phyloP scores from a whole-genome alignment of 169 alveolate genomes.

The Amoebophrya sp. region DNA sequence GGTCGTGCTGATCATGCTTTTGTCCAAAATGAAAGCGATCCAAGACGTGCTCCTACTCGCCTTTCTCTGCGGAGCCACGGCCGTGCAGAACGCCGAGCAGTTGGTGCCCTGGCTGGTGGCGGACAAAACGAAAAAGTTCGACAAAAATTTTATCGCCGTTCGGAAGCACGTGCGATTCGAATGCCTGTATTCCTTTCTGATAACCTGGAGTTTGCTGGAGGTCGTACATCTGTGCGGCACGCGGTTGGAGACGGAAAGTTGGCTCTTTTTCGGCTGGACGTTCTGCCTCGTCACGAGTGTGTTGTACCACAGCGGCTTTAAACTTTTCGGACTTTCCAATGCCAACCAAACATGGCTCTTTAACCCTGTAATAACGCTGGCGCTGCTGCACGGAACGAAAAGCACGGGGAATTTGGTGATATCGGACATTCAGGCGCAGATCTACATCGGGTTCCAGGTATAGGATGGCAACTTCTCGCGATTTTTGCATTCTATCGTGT shows the following conservation, averaged over 20 bases:
- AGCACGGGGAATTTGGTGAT: not conserved
- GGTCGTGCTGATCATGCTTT: not conserved
- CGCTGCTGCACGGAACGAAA: not conserved
- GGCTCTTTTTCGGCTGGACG: not conserved
- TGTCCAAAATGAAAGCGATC: not conserved
- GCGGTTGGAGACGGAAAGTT: not conserved
- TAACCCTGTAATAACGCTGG: not conserved
- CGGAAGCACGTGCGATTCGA: not conserved
- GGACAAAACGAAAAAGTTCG: not conserved
- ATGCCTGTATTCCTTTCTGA: not conserved
- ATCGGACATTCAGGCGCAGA: not conserved
- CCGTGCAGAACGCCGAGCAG: not conserved
- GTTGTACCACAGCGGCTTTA: not conserved
- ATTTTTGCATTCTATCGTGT: not conserved
- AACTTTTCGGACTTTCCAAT: too few species aligned
- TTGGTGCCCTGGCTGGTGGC: not conserved
- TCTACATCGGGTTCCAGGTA: not conserved
- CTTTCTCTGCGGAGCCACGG: not conserved
- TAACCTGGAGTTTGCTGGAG: not conserved
- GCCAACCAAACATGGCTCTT: not conserved
- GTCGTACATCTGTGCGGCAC: not conserved
- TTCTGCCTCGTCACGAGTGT: not conserved
- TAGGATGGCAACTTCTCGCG: too few species aligned
- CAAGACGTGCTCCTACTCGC: not conserved
- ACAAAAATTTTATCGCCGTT: not conserved